A percentile compares a stretch with the other conserved stretches of the same genome.
Conservation (phyloP, 2,329 filamentous ascomycete genomes). For the Aspergillus sojae region DNA sequence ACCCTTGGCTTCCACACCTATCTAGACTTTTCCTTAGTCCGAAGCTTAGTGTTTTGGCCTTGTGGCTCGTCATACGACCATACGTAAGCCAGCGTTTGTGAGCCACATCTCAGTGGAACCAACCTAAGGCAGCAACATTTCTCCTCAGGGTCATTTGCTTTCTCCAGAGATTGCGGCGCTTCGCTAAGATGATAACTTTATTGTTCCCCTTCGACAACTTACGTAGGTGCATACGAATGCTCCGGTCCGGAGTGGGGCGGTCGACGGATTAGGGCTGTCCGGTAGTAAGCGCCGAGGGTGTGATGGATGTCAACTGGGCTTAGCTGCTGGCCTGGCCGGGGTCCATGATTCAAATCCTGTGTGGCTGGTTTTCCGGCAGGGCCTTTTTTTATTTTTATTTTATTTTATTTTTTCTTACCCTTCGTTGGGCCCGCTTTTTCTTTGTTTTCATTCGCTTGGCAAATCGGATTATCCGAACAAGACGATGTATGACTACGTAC, state of each 20-base stretch:
- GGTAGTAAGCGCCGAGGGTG: slow-evolving; percentile 2
- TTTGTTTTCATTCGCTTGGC: background rate
- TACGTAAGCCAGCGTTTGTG: slow-evolving; percentile 11
- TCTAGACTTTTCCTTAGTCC: slow-evolving; percentile 5
- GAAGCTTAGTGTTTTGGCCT: slow-evolving; percentile 4
- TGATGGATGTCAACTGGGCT: slow-evolving; percentile 2
- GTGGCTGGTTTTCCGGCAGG: background rate
- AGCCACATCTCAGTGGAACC: slow-evolving; percentile 7
- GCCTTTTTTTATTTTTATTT: background rate
- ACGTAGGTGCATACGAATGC: slow-evolving; percentile 29
- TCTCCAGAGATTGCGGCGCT: slow-evolving; percentile 9
- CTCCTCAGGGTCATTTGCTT: slow-evolving; percentile 1
- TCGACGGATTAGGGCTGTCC: background rate
- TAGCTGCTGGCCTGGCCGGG: background rate
- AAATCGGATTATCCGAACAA: background rate
- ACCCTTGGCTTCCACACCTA: background rate
- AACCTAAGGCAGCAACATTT: slow-evolving; percentile 10
- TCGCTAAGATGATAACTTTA: slow-evolving; percentile 12
- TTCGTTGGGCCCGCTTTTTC: background rate
- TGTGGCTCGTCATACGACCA: slow-evolving; percentile 8
- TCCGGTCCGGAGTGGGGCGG: slow-evolving; percentile 16
- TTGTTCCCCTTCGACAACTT: slow-evolving; percentile 13
- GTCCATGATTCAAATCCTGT: background rate
- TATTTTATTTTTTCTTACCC: background rate
- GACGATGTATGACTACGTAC: slow-evolving; percentile 7